Evolutionary conservation across 495 filamentous ascomycete genomes (phyloP).

Genomic region (Xylaria acuta): DNA sequence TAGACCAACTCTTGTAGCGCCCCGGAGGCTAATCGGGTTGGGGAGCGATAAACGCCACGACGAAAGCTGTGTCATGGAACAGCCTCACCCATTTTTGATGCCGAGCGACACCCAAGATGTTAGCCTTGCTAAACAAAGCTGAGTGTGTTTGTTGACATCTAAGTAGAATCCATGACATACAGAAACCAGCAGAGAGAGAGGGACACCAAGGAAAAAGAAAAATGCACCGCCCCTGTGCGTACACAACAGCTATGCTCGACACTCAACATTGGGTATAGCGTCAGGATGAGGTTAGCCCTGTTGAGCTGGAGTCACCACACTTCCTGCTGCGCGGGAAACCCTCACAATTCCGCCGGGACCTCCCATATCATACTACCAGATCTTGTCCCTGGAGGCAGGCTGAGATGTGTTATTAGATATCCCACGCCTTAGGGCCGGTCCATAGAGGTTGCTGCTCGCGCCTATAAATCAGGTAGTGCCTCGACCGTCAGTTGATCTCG

Average conservation of each 20-base stretch:
- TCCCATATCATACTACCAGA: not conserved
- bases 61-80: not conserved
- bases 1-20: constrained; percentile 5
- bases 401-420: constrained; percentile 22
- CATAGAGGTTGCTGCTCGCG: not conserved
- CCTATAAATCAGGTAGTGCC: constrained; percentile 22
- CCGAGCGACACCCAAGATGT: not conserved
- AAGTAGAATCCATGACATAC: constrained; percentile 1
- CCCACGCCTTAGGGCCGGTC: constrained; percentile 2
- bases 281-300: not conserved
- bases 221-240: constrained; percentile 4
- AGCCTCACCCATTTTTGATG: constrained; percentile 1
- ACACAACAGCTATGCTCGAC: not conserved
- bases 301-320: not conserved
- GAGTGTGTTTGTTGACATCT: not conserved
- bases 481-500: not conserved
- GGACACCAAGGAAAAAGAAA: constrained; percentile 10
- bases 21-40: constrained; percentile 1
- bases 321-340: not conserved
- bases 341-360: not conserved
- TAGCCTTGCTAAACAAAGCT: constrained; percentile 16
- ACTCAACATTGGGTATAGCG: not conserved
- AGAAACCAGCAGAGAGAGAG: not conserved
- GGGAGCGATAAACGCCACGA: constrained; percentile 16
- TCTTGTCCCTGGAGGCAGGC: constrained; percentile 9